phyloP scores from a whole-genome alignment of 495 filamentous ascomycete genomes.

The Aspergillus asperescens region DNA sequence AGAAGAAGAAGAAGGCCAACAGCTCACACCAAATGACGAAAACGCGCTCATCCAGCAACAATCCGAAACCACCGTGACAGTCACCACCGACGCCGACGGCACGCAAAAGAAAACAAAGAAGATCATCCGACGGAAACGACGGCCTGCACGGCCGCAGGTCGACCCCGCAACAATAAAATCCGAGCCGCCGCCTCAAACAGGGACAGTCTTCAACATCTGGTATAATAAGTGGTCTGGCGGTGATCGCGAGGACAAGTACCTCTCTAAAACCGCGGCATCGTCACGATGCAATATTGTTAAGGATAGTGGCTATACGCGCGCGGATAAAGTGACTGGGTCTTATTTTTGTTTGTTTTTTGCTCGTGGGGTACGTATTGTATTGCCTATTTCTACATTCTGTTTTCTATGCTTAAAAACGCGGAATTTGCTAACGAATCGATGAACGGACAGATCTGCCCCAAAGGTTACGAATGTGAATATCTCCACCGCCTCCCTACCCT shows the following conservation, averaged over 20 bases:
- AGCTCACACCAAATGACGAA: conserved; percentile 15
- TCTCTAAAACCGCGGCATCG: conserved; percentile 66
- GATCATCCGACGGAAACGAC: conserved; percentile 47
- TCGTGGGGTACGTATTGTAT: conserved; percentile 3
- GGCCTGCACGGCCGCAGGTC: conserved; percentile 63
- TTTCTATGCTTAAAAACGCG: neutral
- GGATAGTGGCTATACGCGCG: conserved; percentile 85
- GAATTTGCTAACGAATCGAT: neutral
- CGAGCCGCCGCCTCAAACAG: conserved; percentile 82
- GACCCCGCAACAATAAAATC: conserved; percentile 76
- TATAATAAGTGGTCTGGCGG: conserved; percentile 93
- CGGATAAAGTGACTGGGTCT: conserved; percentile 70
- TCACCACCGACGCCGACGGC: conserved; percentile 19
- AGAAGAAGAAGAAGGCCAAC: neutral
- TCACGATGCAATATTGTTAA: conserved; percentile 74
- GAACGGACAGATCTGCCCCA: conserved; percentile 57
- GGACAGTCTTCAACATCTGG: conserved; percentile 91
- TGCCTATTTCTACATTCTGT: neutral
- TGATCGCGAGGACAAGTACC: conserved; percentile 86
- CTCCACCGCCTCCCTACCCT: conserved; percentile 80
- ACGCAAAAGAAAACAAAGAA: conserved; percentile 47
- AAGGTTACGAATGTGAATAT: conserved; percentile 90
- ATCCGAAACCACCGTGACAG: conserved; percentile 21
- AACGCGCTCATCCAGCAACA: conserved; percentile 17
- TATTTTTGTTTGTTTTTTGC: conserved; percentile 90